Conservation (phyloP, 2,329 filamentous ascomycete genomes). For the Trichothecium roseum region DNA sequence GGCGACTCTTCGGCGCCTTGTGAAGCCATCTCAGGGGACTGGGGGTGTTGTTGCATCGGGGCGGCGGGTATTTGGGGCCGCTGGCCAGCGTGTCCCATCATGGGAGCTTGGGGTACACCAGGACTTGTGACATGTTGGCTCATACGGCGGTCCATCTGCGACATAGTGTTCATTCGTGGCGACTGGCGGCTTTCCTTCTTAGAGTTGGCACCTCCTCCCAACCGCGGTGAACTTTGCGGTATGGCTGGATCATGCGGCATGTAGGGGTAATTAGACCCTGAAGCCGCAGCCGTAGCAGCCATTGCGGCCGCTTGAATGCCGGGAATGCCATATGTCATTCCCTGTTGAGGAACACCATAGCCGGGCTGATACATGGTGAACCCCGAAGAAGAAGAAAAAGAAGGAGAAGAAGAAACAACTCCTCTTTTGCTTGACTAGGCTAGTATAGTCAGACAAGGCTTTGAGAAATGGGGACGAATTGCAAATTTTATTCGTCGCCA, state of each 20-base stretch:
- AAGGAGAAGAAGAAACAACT: too few species aligned
- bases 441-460: too few species aligned
- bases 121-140: conserved; percentile 73
- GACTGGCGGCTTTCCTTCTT: conserved; percentile 66
- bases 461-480: neutral
- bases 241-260: conserved; percentile 60
- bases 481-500: neutral
- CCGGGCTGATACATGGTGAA: conserved; percentile 61
- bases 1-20: conserved; percentile 78
- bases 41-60: conserved; percentile 52
- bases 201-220: conserved; percentile 61
- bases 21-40: conserved; percentile 71
- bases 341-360: conserved; percentile 62
- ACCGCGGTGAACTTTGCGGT: conserved; percentile 65
- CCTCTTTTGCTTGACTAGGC: too few species aligned
- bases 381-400: conserved; percentile 10
- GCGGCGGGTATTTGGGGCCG: conserved; percentile 44
- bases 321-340: conserved; percentile 76
- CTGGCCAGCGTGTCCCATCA: conserved; percentile 54
- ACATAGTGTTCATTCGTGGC: conserved; percentile 58
- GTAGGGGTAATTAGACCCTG: conserved; percentile 67
- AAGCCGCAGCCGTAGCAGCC: conserved; percentile 83
- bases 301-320: conserved; percentile 84
- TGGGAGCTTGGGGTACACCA: conserved; percentile 60
- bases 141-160: conserved; percentile 52